A percentile compares a stretch with the other conserved stretches of the same genome.
phyloP scores from a whole-genome alignment of 352 stramenopile species.

The Phytophthora hibernalis region DNA sequence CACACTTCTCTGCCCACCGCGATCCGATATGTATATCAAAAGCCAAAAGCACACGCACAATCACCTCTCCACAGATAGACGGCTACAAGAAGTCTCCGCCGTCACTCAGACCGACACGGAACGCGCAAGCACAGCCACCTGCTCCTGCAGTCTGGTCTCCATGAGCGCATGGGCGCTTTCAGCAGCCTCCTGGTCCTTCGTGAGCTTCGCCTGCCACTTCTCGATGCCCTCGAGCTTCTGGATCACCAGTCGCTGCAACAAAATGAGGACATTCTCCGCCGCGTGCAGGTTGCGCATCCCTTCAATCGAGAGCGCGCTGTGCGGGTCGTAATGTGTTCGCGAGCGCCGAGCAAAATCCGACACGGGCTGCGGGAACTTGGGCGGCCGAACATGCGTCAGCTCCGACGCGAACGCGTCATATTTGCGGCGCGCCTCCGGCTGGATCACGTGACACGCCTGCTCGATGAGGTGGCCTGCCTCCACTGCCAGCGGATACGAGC shows the following conservation, averaged over 20 bases:
- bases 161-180: slow-evolving; percentile 66
- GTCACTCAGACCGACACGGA: slow-evolving; percentile 60
- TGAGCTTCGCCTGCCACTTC: slow-evolving; percentile 76
- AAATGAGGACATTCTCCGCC: slow-evolving; percentile 84
- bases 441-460: slow-evolving; percentile 68
- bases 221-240: slow-evolving; percentile 86
- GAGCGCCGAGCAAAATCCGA: slow-evolving; percentile 64
- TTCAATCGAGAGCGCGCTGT: slow-evolving; percentile 71
- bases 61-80: slow-evolving; percentile 36
- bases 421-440: slow-evolving; percentile 76
- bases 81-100: slow-evolving; percentile 26
- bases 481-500: slow-evolving; percentile 75
- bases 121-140: slow-evolving; percentile 66
- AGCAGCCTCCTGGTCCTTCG: slow-evolving; percentile 62
- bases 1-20: slow-evolving; percentile 18
- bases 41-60: slow-evolving; percentile 39
- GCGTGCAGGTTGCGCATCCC: slow-evolving; percentile 79
- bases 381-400: slow-evolving; percentile 54
- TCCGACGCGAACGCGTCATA: slow-evolving; percentile 73
- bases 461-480: slow-evolving; percentile 83
- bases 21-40: slow-evolving; percentile 42
- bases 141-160: slow-evolving; percentile 73
- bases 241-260: slow-evolving; percentile 83
- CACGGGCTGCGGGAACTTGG: slow-evolving; percentile 72
- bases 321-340: slow-evolving; percentile 61